Evolutionary conservation across 768 basidiomycete genomes (phyloP), one percentile per base, ranked within the genome.

Genomic region (Tylopilus plumbeoviolaceoides): DNA sequence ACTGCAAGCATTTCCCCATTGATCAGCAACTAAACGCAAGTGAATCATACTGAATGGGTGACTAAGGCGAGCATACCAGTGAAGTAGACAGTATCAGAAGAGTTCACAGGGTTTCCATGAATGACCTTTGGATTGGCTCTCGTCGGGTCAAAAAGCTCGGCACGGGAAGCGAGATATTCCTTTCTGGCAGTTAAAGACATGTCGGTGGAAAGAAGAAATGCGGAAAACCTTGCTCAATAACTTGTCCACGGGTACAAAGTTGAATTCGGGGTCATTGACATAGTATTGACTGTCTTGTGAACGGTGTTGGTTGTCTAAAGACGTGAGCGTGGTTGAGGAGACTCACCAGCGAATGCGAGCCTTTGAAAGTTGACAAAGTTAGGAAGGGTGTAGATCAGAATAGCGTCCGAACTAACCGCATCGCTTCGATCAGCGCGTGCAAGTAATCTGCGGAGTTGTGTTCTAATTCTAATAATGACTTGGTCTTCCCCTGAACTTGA

Each of bases 61-160:
- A 7, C 11, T 28, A 44, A 20, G 33, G n/a, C n/a, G 18, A 42
- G 18, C 68, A 58, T 69, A 82, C 88, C 89, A 7, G 93, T 84
- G 64, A 98, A 95, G 65, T 98, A 97, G 14, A 97, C 92, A 0
- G 95, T 98, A 67, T 99, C 95, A 1, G 91, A 90, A 1, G 89
- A 89, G 56, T 87, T 81, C 25, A 84, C 75, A 1, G 93, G 94
- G 55, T 84, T 82, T 5, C 95, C 94, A 67, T 87, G 86, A 12
- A 83, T 70, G 41, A 95, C 78, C 23, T 80, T 66, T 0, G 81
- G 80, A 55, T 84, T 85, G 5, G 85, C 78, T 66, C 81, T 84
- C 4, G 63, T 55, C 0, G 90, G 76, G 60, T 97, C 72, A 65
- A 98, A 90, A 5, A 97, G 74, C 49, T 78, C 79, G 1, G 95